Evolutionary conservation across 2,329 filamentous ascomycete genomes (phyloP).

Genomic region (Sporothrix brasiliensis): DNA sequence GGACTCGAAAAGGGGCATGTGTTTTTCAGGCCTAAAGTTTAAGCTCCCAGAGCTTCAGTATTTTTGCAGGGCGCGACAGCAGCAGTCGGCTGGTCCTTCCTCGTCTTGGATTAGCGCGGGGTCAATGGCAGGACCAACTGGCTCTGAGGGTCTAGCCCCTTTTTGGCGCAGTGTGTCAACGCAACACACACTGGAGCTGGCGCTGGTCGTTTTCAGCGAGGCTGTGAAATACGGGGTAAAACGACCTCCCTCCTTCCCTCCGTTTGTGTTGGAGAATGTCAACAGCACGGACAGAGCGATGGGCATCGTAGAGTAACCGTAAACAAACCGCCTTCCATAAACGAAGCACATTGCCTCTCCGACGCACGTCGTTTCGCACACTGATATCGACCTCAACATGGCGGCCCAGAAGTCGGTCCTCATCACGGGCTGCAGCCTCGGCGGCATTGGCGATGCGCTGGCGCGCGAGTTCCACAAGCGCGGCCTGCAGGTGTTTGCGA

Average conservation of each 20-base stretch:
- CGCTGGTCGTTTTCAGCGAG: neutral
- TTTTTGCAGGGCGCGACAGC: slow-evolving; percentile 18
- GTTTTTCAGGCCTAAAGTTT: slow-evolving; percentile 16
- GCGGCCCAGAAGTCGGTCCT: slow-evolving; percentile 38
- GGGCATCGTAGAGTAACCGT: neutral
- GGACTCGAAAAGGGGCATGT: slow-evolving; percentile 22
- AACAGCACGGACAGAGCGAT: neutral
- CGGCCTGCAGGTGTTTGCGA: slow-evolving; percentile 42
- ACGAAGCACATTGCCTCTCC: neutral
- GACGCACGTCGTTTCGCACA: neutral
- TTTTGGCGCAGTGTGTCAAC: neutral
- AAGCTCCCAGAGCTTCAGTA: slow-evolving; percentile 20
- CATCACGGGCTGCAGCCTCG: slow-evolving; percentile 43
- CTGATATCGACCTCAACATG: neutral
- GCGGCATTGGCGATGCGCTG: slow-evolving; percentile 42
- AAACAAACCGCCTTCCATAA: neutral
- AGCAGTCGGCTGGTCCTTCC: slow-evolving; percentile 8
- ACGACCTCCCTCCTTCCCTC: neutral
- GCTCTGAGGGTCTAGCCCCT: neutral
- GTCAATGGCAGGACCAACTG: neutral
- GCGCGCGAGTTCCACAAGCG: slow-evolving; percentile 41
- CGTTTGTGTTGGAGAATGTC: too few relatives aligned
- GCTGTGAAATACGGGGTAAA: slow-evolving; percentile 1
- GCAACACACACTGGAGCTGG: neutral
- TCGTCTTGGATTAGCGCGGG: slow-evolving; percentile 31